Conservation (phyloP, 2,329 filamentous ascomycete species). For the Colletotrichum sp. region DNA sequence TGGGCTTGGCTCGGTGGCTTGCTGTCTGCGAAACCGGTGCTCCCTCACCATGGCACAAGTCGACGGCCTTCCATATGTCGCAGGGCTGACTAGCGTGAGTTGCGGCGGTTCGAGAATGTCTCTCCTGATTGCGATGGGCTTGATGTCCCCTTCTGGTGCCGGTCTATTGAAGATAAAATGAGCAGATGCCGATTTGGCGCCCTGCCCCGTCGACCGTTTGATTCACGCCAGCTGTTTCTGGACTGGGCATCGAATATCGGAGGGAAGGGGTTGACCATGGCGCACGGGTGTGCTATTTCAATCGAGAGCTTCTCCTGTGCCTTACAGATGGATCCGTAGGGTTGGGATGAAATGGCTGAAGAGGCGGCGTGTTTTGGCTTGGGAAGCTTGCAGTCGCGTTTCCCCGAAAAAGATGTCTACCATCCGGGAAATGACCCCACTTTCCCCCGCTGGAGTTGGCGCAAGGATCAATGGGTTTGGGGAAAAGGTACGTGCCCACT, state of each 20-base stretch:
- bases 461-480: not conserved
- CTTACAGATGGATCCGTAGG: not conserved
- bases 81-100: not conserved
- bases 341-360: not conserved
- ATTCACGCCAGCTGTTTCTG: not conserved
- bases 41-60: not conserved
- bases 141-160: not conserved
- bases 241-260: not conserved
- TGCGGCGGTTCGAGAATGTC: not conserved
- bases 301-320: not conserved
- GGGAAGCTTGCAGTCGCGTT: conserved; percentile 1
- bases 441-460: not conserved
- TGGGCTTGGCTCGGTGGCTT: not conserved
- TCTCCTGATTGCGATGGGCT: not conserved
- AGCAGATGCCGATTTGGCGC: not conserved
- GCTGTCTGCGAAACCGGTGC: not conserved
- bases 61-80: not conserved
- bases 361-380: conserved; percentile 6
- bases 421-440: not conserved
- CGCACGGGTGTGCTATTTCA: not conserved
- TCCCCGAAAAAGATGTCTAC: not conserved
- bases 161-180: not conserved
- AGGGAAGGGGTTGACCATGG: not conserved
- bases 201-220: not conserved
- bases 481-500: not conserved